A percentile compares a stretch with the other conserved stretches of the same genome.
Evolutionary conservation across 306 rosid species (phyloP).

Genomic region (Rosa multiflora): DNA sequence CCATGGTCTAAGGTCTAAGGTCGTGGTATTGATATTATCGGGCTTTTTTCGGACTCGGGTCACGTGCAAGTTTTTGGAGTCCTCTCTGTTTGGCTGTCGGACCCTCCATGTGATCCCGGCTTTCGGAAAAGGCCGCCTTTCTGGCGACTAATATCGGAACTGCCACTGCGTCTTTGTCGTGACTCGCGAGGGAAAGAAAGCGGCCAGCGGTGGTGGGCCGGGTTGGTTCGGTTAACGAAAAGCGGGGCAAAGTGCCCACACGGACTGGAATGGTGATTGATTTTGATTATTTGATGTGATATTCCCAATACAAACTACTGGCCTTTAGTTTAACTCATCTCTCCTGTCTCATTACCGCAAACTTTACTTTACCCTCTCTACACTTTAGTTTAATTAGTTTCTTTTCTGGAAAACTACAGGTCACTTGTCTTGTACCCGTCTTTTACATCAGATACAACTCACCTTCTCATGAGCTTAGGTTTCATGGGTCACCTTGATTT

Average conservation of each 20-base stretch:
- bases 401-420: not conserved
- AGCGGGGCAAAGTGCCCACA: not conserved
- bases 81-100: slow-evolving; percentile 25
- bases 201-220: slow-evolving; percentile 11
- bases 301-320: not conserved
- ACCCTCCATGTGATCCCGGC: slow-evolving; percentile 43
- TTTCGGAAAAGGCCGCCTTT: slow-evolving; percentile 22
- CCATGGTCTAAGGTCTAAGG: not conserved
- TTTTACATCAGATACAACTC: not conserved
- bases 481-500: not conserved
- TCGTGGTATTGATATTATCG: not conserved
- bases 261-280: not conserved
- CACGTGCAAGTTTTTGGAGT: slow-evolving; percentile 38
- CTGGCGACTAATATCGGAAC: slow-evolving; percentile 22
- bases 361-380: not conserved
- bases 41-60: slow-evolving; percentile 8
- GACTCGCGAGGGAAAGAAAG: not conserved
- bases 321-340: not conserved
- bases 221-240: not conserved
- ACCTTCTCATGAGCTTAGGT: not conserved
- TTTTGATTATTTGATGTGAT: not conserved
- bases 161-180: slow-evolving; percentile 22
- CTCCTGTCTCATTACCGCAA: not conserved
- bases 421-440: not conserved
- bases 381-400: not conserved